Percentiles rank a stretch among this genome's conserved stretches.
These are phyloP conservation scores for Peronospora destructor DNA, from an alignment of 352 stramenopile species.

Conservation along the genomic window DNA sequence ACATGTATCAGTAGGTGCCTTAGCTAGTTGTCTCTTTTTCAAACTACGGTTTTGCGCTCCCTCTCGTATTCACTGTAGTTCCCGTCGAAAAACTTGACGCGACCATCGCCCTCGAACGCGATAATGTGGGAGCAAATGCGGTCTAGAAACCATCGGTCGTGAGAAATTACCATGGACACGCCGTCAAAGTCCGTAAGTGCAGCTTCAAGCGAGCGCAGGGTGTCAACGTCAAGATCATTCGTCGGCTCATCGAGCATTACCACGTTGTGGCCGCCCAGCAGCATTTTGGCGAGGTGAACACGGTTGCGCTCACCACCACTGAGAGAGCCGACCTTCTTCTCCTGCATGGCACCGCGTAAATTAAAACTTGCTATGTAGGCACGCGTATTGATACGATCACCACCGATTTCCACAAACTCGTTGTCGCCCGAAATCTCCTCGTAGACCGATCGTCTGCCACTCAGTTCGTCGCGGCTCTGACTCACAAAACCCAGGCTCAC, in stretches of 20 bases:
- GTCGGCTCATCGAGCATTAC: constrained; percentile 87
- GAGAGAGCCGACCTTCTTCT: constrained; percentile 72
- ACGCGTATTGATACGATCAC: constrained; percentile 74
- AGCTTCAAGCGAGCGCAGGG: constrained; percentile 79
- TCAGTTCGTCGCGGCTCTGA: constrained; percentile 69
- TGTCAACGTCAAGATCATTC: constrained; percentile 84
- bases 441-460: constrained; percentile 60
- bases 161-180: constrained; percentile 92
- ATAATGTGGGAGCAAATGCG: constrained; percentile 86
- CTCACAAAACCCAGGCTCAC: constrained; percentile 75
- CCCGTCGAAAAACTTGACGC: constrained; percentile 76
- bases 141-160: constrained; percentile 96
- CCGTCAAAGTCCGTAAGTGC: constrained; percentile 85
- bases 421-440: constrained; percentile 84
- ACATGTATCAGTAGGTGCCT: neutral
- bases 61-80: constrained; percentile 86
- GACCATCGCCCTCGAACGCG: constrained; percentile 67
- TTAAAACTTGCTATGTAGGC: constrained; percentile 86
- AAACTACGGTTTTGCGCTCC: constrained; percentile 36
- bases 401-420: constrained; percentile 70
- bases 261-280: constrained; percentile 76
- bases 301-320: constrained; percentile 82
- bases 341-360: constrained; percentile 73
- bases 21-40: neutral
- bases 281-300: constrained; percentile 82